A percentile compares a stretch with the other conserved stretches of the same genome.
Conservation (phyloP, 1,139 yeast genomes). For the Candida sp. region DNA sequence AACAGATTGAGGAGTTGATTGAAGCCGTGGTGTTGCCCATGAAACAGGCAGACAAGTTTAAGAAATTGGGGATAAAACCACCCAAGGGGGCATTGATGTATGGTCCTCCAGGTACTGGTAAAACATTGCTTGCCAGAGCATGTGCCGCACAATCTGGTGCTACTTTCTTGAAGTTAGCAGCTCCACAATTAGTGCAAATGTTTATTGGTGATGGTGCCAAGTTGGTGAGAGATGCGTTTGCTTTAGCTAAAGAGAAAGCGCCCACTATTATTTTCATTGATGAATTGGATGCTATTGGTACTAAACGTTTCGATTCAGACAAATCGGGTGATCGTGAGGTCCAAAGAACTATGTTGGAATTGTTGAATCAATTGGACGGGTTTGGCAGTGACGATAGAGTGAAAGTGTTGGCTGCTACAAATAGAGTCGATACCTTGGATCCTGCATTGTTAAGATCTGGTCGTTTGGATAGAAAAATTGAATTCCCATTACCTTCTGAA, state of each 20-base stretch:
- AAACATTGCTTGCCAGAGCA: conserved; percentile 94
- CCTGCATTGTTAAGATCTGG: conserved; percentile 98
- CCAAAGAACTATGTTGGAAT: conserved; percentile 98
- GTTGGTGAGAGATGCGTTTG: conserved; percentile 96
- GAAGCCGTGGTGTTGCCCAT: conserved; percentile 98
- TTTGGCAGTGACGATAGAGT: conserved; percentile 98
- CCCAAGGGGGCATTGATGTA: conserved; percentile 99
- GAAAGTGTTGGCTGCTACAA: conserved; percentile 96
- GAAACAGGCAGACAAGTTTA: conserved; percentile 98
- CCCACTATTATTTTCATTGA: conserved; percentile 97
- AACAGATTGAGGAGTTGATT: conserved; percentile 95
- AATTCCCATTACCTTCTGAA: conserved; percentile 95
- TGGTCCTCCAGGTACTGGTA: conserved; percentile 99
- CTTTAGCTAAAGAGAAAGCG: conserved; percentile 97
- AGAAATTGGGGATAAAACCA: conserved; percentile 88
- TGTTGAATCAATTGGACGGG: conserved; percentile 95
- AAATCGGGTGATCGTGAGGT: conserved; percentile 99
- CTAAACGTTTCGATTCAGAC: conserved; percentile 96
- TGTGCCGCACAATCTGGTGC: conserved; percentile 99
- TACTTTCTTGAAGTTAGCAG: conserved; percentile 94
- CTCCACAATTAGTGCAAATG: conserved; percentile 99
- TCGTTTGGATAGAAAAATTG: conserved; percentile 95
- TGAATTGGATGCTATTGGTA: conserved; percentile 98
- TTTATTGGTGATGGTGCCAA: conserved; percentile 99
- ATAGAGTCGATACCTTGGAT: conserved; percentile 95